Conservation (phyloP, 176 grass and related monocot genomes). For the Ampelocalamus luodianensis region DNA sequence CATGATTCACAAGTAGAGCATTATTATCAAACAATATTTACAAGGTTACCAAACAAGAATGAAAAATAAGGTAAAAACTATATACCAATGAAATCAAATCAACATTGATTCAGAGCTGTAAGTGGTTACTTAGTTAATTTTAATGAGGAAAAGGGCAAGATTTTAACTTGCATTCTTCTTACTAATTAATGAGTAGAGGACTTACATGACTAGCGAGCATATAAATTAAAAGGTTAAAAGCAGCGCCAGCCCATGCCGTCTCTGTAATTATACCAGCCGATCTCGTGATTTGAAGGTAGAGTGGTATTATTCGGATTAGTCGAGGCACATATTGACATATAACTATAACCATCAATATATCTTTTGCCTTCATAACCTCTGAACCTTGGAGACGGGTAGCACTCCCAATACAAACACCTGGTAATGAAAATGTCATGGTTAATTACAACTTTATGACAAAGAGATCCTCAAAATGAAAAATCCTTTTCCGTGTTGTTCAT, state of each 20-base stretch:
- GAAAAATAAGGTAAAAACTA: constrained; percentile 10
- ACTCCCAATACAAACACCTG: constrained; percentile 82
- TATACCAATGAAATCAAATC: constrained; percentile 26
- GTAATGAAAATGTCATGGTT: constrained; percentile 3
- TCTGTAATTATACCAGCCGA: constrained; percentile 94
- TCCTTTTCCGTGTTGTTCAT: not conserved
- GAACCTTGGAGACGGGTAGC: constrained; percentile 60
- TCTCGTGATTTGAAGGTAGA: constrained; percentile 95
- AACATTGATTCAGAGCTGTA: not conserved
- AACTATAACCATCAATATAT: constrained; percentile 71
- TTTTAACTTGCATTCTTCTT: constrained; percentile 18
- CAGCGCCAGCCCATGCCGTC: constrained; percentile 97
- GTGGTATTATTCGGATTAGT: constrained; percentile 82
- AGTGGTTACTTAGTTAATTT: constrained; percentile 17
- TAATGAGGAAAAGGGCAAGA: not conserved
- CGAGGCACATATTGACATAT: constrained; percentile 94
- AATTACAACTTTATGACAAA: constrained; percentile 24
- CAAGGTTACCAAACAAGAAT: constrained; percentile 5
- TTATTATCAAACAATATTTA: constrained; percentile 6
- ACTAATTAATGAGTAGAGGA: constrained; percentile 26
- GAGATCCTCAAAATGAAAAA: not conserved
- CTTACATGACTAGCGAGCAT: constrained; percentile 99
- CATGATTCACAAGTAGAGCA: not conserved
- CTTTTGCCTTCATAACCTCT: constrained; percentile 69
- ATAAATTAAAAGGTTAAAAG: constrained; percentile 98